Conservation (phyloP, 1,284 basidiomycete genomes). For the Heimioporus punctisporus region DNA sequence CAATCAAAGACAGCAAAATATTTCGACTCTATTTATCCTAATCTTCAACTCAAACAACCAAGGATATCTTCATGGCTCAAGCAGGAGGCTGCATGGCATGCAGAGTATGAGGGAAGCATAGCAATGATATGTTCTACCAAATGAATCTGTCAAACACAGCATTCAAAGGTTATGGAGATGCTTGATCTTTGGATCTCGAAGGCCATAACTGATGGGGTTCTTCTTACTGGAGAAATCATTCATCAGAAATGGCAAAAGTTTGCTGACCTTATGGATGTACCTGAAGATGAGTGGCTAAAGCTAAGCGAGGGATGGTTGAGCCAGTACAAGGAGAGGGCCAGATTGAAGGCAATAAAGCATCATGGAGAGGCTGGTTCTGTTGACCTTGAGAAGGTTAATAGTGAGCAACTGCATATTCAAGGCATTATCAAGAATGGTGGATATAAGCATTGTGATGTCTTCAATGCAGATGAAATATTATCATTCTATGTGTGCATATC, state of each 20-base stretch:
- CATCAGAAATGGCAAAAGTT: conserved; percentile 3
- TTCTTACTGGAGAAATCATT: neutral
- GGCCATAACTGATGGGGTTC: neutral
- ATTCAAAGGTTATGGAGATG: conserved; percentile 5
- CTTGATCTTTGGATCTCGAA: conserved; percentile 6
- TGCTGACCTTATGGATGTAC: conserved; percentile 2
- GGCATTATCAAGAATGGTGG: neutral
- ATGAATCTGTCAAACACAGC: neutral
- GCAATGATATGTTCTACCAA: neutral
- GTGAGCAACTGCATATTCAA: conserved; percentile 1
- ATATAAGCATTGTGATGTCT: conserved; percentile 1
- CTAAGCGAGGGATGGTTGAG: neutral
- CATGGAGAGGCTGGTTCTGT: conserved; percentile 3
- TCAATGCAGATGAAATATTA: conserved; percentile 1
- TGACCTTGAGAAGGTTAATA: neutral
- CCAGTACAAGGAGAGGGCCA: neutral
- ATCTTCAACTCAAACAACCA: too few species aligned
- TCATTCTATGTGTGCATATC: neutral
- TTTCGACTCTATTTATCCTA: neutral
- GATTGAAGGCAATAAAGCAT: neutral
- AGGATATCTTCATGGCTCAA: too few species aligned
- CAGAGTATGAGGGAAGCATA: neutral
- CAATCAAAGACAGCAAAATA: conserved; percentile 1
- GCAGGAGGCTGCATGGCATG: neutral
- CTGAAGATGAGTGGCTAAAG: neutral